phyloP scores from a whole-genome alignment of 345 rosid species.

The Euphorbia peplus region DNA sequence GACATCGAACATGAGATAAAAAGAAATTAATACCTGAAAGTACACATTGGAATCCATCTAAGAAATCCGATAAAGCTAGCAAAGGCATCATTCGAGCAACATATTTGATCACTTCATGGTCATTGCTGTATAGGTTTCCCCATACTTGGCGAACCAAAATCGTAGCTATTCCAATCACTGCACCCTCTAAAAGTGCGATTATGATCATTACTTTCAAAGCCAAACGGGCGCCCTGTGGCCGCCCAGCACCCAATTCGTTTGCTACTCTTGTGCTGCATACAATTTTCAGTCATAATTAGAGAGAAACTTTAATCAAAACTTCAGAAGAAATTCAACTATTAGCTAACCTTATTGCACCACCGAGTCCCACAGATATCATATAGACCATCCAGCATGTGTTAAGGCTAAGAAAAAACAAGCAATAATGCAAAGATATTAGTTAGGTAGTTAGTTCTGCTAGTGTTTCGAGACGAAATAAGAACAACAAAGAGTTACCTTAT shows the following conservation, averaged over 20 bases:
- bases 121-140: conserved; percentile 54
- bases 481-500: conserved; percentile 27
- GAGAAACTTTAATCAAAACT: not conserved
- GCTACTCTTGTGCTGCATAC: conserved; percentile 43
- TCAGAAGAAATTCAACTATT: not conserved
- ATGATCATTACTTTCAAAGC: conserved; percentile 42
- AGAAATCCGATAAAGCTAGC: conserved; percentile 40
- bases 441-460: not conserved
- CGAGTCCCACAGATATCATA: conserved; percentile 66
- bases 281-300: not conserved
- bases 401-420: conserved; percentile 38
- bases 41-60: conserved; percentile 49
- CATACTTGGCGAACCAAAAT: conserved; percentile 39
- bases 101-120: conserved; percentile 34
- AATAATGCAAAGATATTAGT: not conserved
- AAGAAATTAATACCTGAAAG: conserved; percentile 35
- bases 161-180: conserved; percentile 34
- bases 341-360: conserved; percentile 60
- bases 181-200: conserved; percentile 44
- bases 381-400: conserved; percentile 65
- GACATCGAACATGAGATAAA: not conserved
- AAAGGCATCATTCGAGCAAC: conserved; percentile 45
- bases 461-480: not conserved
- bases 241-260: conserved; percentile 66
- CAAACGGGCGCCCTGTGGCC: conserved; percentile 36